A percentile compares a stretch with the other conserved stretches of the same genome.
Conservation (phyloP, 371 early-diverging fungal genomes). For the Mucor piriformis region DNA sequence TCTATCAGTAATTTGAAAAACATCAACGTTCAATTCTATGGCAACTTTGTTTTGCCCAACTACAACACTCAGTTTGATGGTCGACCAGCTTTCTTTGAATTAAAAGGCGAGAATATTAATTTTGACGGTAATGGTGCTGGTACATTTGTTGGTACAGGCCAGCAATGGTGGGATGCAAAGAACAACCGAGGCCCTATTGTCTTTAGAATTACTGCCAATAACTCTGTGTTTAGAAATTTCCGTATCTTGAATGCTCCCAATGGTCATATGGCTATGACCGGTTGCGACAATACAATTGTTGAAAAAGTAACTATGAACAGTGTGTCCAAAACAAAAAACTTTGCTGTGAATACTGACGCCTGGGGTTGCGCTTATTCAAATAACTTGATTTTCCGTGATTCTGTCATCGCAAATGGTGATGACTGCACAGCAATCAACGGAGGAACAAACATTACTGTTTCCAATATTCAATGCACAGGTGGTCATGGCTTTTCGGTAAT, state of each 20-base stretch:
- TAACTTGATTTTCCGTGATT: slow-evolving; percentile 28
- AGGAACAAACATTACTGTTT: slow-evolving; percentile 31
- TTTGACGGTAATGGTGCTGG: slow-evolving; percentile 33
- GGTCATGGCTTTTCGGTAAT: slow-evolving; percentile 33
- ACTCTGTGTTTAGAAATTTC: slow-evolving; percentile 41
- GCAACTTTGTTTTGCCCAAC: slow-evolving; percentile 30
- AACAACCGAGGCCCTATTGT: slow-evolving; percentile 39
- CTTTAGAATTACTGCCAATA: slow-evolving; percentile 29
- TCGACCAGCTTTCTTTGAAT: slow-evolving; percentile 28
- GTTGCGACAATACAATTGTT: slow-evolving; percentile 27
- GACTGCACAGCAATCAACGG: slow-evolving; percentile 43
- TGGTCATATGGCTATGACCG: slow-evolving; percentile 37
- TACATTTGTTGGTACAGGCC: slow-evolving; percentile 33
- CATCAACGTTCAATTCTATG: slow-evolving; percentile 33
- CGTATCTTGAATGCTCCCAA: slow-evolving; percentile 34
- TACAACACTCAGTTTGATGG: slow-evolving; percentile 29
- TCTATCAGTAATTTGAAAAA: slow-evolving; percentile 23
- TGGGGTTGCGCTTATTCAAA: slow-evolving; percentile 35
- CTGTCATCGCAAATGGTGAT: slow-evolving; percentile 31
- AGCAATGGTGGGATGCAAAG: slow-evolving; percentile 41
- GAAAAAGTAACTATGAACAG: slow-evolving; percentile 32
- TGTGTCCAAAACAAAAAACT: slow-evolving; percentile 23
- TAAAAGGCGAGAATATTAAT: slow-evolving; percentile 31
- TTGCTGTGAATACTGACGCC: slow-evolving; percentile 39
- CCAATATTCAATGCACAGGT: slow-evolving; percentile 27